Percentiles rank a stretch among this genome's conserved stretches.
Conservation (phyloP, 225 moss, liverwort and hornwort genomes). For the Sphagnum contortum region DNA sequence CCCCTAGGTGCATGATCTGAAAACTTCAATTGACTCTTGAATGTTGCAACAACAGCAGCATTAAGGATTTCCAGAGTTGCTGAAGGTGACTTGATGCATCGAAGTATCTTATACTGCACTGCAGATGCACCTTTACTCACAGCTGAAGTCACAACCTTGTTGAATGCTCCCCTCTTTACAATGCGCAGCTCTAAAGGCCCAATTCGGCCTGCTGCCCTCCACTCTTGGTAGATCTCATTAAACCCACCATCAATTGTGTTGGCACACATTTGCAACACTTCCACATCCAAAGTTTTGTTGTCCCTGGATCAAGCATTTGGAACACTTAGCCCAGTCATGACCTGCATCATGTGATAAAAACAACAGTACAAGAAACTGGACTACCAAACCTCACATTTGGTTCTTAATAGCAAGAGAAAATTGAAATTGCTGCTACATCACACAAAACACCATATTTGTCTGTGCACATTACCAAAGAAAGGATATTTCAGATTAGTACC, state of each 20-base stretch:
- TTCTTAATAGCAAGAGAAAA: no score
- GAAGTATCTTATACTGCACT: constrained; percentile 28
- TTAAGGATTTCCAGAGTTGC: constrained; percentile 19
- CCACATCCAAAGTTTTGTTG: constrained; percentile 21
- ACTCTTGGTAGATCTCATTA: constrained; percentile 6
- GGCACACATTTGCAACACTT: constrained; percentile 25
- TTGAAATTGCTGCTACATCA: no score
- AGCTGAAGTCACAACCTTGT: constrained; percentile 15
- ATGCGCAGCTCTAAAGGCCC: constrained; percentile 27
- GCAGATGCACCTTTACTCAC: constrained; percentile 13
- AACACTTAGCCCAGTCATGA: no score
- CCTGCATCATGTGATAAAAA: no score
- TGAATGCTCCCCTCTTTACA: constrained; percentile 22
- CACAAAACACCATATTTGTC: no score
- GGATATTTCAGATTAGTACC: no score
- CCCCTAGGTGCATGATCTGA: no score
- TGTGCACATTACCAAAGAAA: no score
- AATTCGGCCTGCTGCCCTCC: constrained; percentile 24
- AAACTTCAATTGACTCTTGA: constrained; percentile 7
- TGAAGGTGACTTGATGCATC: constrained; percentile 21
- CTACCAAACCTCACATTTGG: no score
- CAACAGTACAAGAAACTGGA: no score
- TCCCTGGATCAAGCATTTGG: no score
- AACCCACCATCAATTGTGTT: constrained; percentile 29
- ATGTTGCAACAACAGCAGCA: not conserved